phyloP scores from a whole-genome alignment of 2,329 filamentous ascomycete genomes.

The Paraconiothyrium brasiliense region DNA sequence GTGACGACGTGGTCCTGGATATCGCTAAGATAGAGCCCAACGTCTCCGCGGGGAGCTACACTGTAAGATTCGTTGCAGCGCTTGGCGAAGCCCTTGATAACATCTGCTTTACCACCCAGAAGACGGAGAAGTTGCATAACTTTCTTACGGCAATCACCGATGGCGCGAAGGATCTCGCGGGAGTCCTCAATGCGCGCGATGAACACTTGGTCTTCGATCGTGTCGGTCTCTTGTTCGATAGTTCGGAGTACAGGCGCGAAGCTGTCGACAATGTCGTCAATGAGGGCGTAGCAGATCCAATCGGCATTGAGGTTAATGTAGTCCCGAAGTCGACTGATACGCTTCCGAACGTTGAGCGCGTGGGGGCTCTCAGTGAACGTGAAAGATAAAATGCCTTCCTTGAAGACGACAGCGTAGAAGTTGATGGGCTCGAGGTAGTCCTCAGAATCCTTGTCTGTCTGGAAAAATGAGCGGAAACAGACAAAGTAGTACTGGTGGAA shows the following conservation, averaged over 20 bases:
- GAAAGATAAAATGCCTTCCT: constrained; percentile 93
- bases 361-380: constrained; percentile 90
- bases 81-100: constrained; percentile 96
- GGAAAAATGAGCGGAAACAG: constrained; percentile 92
- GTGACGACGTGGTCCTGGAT: constrained; percentile 99
- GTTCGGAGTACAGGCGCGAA: constrained; percentile 90
- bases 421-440: constrained; percentile 94
- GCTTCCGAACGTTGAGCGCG: constrained; percentile 85
- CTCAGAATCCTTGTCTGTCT: constrained; percentile 79
- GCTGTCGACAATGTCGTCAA: constrained; percentile 97
- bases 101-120: constrained; percentile 96
- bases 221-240: constrained; percentile 87
- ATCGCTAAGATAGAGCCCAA: constrained; percentile 94
- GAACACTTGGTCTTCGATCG: constrained; percentile 95
- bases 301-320: constrained; percentile 94
- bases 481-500: constrained; percentile 99
- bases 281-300: constrained; percentile 98
- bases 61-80: constrained; percentile 98
- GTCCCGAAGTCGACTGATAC: constrained; percentile 91
- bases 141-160: constrained; percentile 91
- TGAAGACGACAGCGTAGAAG: constrained; percentile 95
- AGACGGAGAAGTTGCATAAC: constrained; percentile 93
- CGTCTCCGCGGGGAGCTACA: constrained; percentile 93
- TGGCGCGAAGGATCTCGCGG: constrained; percentile 83
- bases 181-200: constrained; percentile 91